phyloP scores from a whole-genome alignment of 768 basidiomycete genomes.

The Serendipita sp. region DNA sequence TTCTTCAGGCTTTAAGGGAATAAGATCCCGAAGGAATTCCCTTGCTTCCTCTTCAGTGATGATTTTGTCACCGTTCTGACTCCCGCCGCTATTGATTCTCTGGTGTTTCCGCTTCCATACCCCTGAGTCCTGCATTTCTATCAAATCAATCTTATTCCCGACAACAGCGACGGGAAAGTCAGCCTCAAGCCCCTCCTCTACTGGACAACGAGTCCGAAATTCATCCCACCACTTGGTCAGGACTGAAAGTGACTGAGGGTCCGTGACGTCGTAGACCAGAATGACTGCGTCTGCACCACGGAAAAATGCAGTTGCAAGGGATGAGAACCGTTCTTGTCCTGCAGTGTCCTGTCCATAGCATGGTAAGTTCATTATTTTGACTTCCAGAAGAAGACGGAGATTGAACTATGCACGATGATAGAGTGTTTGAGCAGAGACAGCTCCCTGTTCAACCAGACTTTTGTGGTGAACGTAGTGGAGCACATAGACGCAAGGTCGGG shows the following conservation, averaged over 20 bases:
- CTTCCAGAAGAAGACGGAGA: neutral
- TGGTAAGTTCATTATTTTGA: constrained; percentile 4
- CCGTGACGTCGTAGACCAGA: constrained; percentile 67
- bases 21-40: constrained; percentile 39
- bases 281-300: constrained; percentile 70
- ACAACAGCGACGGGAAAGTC: constrained; percentile 56
- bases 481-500: neutral
- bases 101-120: constrained; percentile 6
- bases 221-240: constrained; percentile 66
- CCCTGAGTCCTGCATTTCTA: constrained; percentile 15
- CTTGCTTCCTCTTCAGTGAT: constrained; percentile 31
- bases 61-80: constrained; percentile 12
- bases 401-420: neutral
- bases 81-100: neutral
- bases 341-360: constrained; percentile 47
- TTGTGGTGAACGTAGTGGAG: neutral
- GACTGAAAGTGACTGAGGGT: constrained; percentile 39
- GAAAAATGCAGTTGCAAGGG: constrained; percentile 67
- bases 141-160: constrained; percentile 63
- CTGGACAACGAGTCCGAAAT: constrained; percentile 50
- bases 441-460: neutral
- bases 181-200: constrained; percentile 46
- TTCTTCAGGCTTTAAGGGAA: constrained; percentile 23
- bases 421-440: neutral
- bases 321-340: constrained; percentile 79